phyloP scores from a whole-genome alignment of 306 rosid genomes.

The Prinsepia uniflora region DNA sequence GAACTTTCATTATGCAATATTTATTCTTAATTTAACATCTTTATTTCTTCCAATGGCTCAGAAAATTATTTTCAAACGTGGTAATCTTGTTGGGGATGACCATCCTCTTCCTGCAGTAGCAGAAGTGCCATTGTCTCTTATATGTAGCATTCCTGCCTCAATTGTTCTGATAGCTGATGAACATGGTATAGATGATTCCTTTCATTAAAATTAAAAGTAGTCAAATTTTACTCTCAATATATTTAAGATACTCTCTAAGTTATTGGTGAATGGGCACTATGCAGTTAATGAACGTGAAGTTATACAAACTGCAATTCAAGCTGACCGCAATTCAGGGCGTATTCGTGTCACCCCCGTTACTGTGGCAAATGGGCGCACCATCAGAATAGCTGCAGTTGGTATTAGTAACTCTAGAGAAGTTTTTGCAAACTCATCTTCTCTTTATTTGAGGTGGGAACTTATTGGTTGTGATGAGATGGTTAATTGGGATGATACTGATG shows the following conservation, averaged over 20 bases:
- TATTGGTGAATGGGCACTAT: conserved; percentile 30
- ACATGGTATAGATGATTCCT: conserved; percentile 46
- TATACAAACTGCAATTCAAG: conserved; percentile 61
- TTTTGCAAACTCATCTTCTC: conserved; percentile 90
- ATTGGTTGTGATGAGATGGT: conserved; percentile 67
- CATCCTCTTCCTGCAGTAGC: conserved; percentile 76
- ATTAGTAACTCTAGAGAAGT: conserved; percentile 61
- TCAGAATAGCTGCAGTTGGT: conserved; percentile 78
- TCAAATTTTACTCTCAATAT: conserved; percentile 4
- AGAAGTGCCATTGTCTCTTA: conserved; percentile 46
- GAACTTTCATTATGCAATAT: conserved; percentile 7
- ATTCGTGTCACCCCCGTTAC: conserved; percentile 55
- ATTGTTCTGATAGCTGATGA: conserved; percentile 79
- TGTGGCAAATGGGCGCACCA: conserved; percentile 79
- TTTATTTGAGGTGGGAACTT: conserved; percentile 80
- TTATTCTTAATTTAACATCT: conserved; percentile 9
- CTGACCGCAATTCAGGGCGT: conserved; percentile 52
- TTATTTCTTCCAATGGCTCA: conserved; percentile 41
- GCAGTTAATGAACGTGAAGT: conserved; percentile 53
- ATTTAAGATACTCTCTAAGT: conserved; percentile 4
- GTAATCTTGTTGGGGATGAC: conserved; percentile 84
- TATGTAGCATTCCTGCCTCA: conserved; percentile 65
- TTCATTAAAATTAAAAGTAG: conserved; percentile 22
- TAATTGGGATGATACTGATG: conserved; percentile 58
- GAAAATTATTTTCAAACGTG: conserved; percentile 70